These are phyloP conservation scores for Cymbopogon citratus DNA, from an alignment of 176 grass and related monocot genomes.

Conservation along the genomic window DNA sequence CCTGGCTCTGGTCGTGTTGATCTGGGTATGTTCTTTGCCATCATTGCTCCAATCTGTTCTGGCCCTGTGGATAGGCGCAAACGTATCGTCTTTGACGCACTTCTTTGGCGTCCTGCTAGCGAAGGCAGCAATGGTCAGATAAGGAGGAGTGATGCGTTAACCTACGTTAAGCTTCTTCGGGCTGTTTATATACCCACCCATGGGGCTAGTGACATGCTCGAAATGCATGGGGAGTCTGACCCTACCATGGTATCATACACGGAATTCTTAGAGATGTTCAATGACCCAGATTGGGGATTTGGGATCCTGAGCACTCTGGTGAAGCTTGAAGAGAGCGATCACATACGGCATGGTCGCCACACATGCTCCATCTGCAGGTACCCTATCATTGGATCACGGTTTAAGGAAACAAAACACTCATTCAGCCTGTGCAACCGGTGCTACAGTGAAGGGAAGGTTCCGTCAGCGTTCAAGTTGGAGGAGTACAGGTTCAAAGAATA, in stretches of 20 bases:
- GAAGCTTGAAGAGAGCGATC: slow-evolving; percentile 92
- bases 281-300: slow-evolving; percentile 94
- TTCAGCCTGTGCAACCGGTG: slow-evolving; percentile 92
- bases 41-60: slow-evolving; percentile 80
- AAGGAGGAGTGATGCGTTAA: slow-evolving; percentile 70
- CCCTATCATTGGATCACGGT: slow-evolving; percentile 87
- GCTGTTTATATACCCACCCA: slow-evolving; percentile 82
- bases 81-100: slow-evolving; percentile 71
- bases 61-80: slow-evolving; percentile 67
- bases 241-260: slow-evolving; percentile 85
- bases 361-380: slow-evolving; percentile 83
- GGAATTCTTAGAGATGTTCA: slow-evolving; percentile 96
- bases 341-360: slow-evolving; percentile 74
- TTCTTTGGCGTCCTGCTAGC: slow-evolving; percentile 76
- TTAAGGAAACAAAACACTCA: slow-evolving; percentile 77
- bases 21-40: slow-evolving; percentile 93
- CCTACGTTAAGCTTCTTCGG: slow-evolving; percentile 72
- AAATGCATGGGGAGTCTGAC: slow-evolving; percentile 93
- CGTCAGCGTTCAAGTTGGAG: slow-evolving; percentile 73
- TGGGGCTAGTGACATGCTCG: slow-evolving; percentile 79
- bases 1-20: slow-evolving; percentile 84
- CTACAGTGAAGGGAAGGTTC: slow-evolving; percentile 98
- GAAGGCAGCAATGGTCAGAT: slow-evolving; percentile 65
- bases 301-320: slow-evolving; percentile 73
- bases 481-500: slow-evolving; percentile 98